Conservation (phyloP, 345 rosid genomes). For the Eucalyptus pumila region DNA sequence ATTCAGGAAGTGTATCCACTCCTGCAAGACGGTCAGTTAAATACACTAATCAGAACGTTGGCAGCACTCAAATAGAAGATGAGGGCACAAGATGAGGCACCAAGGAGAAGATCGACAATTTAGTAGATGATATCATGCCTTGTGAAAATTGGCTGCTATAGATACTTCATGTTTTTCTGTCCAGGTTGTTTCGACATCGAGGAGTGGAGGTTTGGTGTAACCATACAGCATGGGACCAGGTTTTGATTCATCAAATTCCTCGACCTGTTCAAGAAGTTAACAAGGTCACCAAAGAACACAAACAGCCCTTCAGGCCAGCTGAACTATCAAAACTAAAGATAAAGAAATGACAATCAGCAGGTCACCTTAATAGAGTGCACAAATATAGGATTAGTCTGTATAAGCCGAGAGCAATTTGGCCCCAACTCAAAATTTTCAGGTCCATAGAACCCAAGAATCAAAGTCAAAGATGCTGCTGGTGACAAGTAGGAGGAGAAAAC, state of each 20-base stretch:
- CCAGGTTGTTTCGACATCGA: slow-evolving; percentile 28
- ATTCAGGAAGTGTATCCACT: slow-evolving; percentile 46
- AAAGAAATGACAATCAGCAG: neutral
- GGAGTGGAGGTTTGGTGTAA: slow-evolving; percentile 23
- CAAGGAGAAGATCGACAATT: neutral
- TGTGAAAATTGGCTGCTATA: slow-evolving; percentile 19
- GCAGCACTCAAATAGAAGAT: neutral
- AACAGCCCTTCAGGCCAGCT: neutral
- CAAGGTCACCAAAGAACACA: neutral
- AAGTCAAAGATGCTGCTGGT: slow-evolving; percentile 34
- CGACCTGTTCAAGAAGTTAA: slow-evolving; percentile 15
- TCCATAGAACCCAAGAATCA: slow-evolving; percentile 43
- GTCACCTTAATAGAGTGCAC: slow-evolving; percentile 39
- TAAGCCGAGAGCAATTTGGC: slow-evolving; percentile 28
- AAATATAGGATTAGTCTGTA: slow-evolving; percentile 21
- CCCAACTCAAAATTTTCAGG: slow-evolving; percentile 25
- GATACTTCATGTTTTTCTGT: slow-evolving; percentile 14
- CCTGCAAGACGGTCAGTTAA: slow-evolving; percentile 12
- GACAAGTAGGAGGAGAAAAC: neutral
- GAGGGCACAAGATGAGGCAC: neutral
- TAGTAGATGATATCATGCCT: slow-evolving; percentile 11
- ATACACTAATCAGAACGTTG: neutral
- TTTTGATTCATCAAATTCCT: slow-evolving; percentile 8
- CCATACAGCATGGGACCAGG: slow-evolving; percentile 31
- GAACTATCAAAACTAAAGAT: neutral